phyloP scores from a whole-genome alignment of 2,329 filamentous ascomycete species.

The Arthrocladium fulminans region DNA sequence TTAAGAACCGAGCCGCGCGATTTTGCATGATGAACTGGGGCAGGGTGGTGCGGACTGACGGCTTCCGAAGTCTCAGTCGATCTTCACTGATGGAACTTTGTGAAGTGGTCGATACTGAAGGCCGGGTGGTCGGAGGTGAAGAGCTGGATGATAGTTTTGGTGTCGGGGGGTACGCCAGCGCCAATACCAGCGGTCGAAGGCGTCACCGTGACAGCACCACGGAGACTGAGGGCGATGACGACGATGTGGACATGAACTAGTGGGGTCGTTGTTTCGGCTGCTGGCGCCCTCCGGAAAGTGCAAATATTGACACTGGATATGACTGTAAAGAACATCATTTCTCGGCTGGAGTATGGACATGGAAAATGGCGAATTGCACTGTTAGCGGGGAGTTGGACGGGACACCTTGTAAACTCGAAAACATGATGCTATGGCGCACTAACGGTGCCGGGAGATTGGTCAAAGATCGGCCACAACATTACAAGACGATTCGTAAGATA shows the following conservation, averaged over 20 bases:
- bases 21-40: slow-evolving; percentile 96
- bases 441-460: background rate
- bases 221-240: slow-evolving; percentile 37
- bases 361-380: background rate
- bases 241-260: slow-evolving; percentile 38
- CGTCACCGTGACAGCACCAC: slow-evolving; percentile 26
- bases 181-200: slow-evolving; percentile 23
- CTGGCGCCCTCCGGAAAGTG: background rate
- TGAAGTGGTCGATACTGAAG: slow-evolving; percentile 86
- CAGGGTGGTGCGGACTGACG: slow-evolving; percentile 77
- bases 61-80: slow-evolving; percentile 72
- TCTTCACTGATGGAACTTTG: slow-evolving; percentile 79
- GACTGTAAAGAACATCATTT: background rate
- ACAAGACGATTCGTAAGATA: no score
- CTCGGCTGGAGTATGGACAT: background rate
- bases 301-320: background rate
- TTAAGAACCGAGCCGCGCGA: slow-evolving; percentile 74
- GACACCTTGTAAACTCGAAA: background rate
- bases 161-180: slow-evolving; percentile 24
- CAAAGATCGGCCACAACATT: no score
- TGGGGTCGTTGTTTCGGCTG: background rate
- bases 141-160: slow-evolving; percentile 57
- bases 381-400: background rate
- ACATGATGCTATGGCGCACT: background rate
- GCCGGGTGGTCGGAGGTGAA: slow-evolving; percentile 80